Evolutionary conservation across 805 yeast species (phyloP), one percentile per base, ranked within the genome.

Genomic region (Yarrowia keelungensis): DNA sequence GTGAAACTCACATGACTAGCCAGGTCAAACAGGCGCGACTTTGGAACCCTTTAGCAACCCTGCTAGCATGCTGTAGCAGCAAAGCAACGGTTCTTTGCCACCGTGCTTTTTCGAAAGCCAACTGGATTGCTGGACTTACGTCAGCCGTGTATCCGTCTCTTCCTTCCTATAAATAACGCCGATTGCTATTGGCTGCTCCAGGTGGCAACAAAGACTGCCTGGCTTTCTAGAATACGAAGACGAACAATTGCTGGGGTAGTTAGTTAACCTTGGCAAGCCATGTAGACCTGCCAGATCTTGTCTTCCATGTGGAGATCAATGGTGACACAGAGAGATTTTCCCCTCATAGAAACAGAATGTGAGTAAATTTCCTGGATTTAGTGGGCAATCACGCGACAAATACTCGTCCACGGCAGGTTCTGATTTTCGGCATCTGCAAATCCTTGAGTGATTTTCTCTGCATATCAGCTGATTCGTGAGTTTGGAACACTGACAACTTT

Each of bases 401-500:
- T 3, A 5, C 12, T 10, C 26, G 11, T 16, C 11, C 47, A 16
- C 4, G 50, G 53, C 53, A 49, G 9, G 15, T 32, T 14, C 38
- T 8, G 38, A 26, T 26, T 49, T 14, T 32, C 32, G 12, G 15
- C n/a, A 32, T 32, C 39, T 49, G 53, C 19, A 49, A 9, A 32
- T 49, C n/a, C 39, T 32, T 49, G 38, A 49, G 53, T 49, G 53
- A 49, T 32, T 49, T 32, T 26, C 4, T 3, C 7, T 8, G 51
- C 53, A 32, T 3, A 49, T 49, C 53, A 49, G 53, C 53, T 49
- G 53, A 49, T 49, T 32, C 38, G 53, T 49, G 53, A 49, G 53
- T 49, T 49, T 49, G 16, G 14, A 49, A 32, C 38, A 49, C 14
- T 10, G 12, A 16, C 50, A 46, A 46, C 50, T 46, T 46, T 38